Evolutionary conservation across 306 rosid genomes (phyloP), one percentile per base, ranked within the genome.

Genomic region (Abrus precatorius): DNA sequence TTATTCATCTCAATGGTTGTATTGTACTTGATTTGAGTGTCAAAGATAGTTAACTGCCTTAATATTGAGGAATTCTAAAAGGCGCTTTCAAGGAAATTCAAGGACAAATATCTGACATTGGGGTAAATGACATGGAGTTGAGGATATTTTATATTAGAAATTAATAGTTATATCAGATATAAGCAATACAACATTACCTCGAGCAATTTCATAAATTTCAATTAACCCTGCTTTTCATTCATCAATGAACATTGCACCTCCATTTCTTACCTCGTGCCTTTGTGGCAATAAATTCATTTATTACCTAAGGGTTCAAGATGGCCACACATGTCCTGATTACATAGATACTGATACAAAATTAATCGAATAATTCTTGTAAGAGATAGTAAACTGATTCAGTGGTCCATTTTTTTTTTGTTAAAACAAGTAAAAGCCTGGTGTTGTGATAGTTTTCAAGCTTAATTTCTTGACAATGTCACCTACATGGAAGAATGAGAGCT

Each of bases 1-100:
- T 9, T 20, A 4, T 68, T 78, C 67, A 55, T 72, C 7, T 61
- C 13, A 59, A 52, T 75, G 72, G 65, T 5, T 76, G 29, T n/a
- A 13, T 13, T 20, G 63, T 74, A 41, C 49, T 73, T 33, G 43
- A 28, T 72, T 50, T 47, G 30, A 32, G 62, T 59, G 59, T 34
- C 13, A 20, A 40, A 53, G 14, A 52, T 54, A 20, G n/a, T 5
- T 71, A 59, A 74, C 29, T 45, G 47, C 48, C 57, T 40, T 47
- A 9, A 48, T 1, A 45, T 47, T 1, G 38, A 75, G 57, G 14
- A 40, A 41, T 74, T 20, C 47, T 43, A 20, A n/a, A 52, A 55
- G 30, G 2, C 60, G 3, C 9, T 36, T 20, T 48, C 56, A 28
- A 69, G 13, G 32, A 40, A 64, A 64, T 1, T 64, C 49, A 64